A percentile compares a stretch with the other conserved stretches of the same genome.
Evolutionary conservation across 495 filamentous ascomycete genomes (phyloP).

Genomic region (Diplogelasinospora grovesii): DNA sequence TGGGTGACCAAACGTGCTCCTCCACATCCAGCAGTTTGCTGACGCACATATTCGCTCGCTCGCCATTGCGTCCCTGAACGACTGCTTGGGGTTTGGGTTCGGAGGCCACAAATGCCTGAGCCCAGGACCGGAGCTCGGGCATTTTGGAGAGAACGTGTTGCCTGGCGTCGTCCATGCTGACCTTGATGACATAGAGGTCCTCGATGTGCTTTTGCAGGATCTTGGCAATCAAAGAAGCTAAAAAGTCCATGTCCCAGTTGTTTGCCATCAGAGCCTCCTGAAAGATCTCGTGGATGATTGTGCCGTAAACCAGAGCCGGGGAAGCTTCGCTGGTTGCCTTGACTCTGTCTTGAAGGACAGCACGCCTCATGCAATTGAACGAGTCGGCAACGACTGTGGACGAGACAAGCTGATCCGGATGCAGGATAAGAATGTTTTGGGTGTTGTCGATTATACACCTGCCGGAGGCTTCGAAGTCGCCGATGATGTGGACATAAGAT

Average conservation of each 20-base stretch:
- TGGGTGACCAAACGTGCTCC: constrained; percentile 95
- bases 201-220: constrained; percentile 70
- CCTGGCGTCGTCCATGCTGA: constrained; percentile 62
- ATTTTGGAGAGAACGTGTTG: constrained; percentile 75
- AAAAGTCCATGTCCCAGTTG: constrained; percentile 63
- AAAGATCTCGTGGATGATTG: constrained; percentile 88
- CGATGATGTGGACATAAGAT: constrained; percentile 77
- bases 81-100: constrained; percentile 64
- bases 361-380: constrained; percentile 78
- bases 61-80: constrained; percentile 72
- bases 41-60: constrained; percentile 69
- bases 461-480: constrained; percentile 60
- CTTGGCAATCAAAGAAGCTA: constrained; percentile 55
- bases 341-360: constrained; percentile 87
- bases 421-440: constrained; percentile 80
- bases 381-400: constrained; percentile 91
- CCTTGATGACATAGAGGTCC: constrained; percentile 75
- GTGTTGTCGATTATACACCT: constrained; percentile 69
- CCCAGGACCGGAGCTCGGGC: constrained; percentile 73
- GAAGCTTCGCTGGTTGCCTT: constrained; percentile 76
- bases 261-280: constrained; percentile 84
- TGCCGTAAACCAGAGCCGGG: constrained; percentile 77
- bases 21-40: constrained; percentile 94
- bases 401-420: constrained; percentile 93
- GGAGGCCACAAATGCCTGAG: constrained; percentile 65